Evolutionary conservation across 2,329 filamentous ascomycete genomes (phyloP), one percentile per base, ranked within the genome.

Genomic region (Emergomyces africanus): DNA sequence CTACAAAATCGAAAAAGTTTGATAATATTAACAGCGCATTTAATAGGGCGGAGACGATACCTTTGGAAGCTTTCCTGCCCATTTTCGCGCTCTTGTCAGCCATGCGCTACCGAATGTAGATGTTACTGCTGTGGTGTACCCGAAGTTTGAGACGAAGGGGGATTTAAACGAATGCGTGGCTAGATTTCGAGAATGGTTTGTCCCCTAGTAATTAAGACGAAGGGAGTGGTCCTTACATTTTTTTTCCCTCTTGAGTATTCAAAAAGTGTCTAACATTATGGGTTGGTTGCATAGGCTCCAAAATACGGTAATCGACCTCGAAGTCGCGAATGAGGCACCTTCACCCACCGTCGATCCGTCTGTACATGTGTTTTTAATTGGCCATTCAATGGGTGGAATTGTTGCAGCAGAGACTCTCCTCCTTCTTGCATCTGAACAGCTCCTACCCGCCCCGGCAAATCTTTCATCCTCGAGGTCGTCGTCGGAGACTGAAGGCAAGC

Each of bases 301-400:
- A 64, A 87, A 96, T 70, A 89, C 89, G 67, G 89, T 97, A 66
- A 96, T 97, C 66, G 94, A 97, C 72, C 79, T 96, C 67, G 92
- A 99, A 74, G 91, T 96, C 60, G 84, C 81, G 33, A 87, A 88
- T 65, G 80, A 81, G 51, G 92, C 90, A 0, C 83, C 88, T 1
- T 91, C 87, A 5, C 91, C 91, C 0, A 95, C 89, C 0, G 81
- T 95, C 63, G 89, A 95, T 62, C 90, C 90, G 5, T 90, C 87
- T 0, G 89, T 96, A 23, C 86, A 85, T 67, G 87, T 88, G 33
- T 81, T 96, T 53, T 81, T 96, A 18, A 77, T 95, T 60, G 91
- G 91, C 28, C 91, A 96, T 72, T 91, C 87, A 9, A 96, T 88
- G 88, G 88, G 88, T 66, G 94, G 94, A 66, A 96, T 97, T 67